Base-by-base conservation (phyloP, 305 asterid genomes). In the Rubia balearica region DNA sequence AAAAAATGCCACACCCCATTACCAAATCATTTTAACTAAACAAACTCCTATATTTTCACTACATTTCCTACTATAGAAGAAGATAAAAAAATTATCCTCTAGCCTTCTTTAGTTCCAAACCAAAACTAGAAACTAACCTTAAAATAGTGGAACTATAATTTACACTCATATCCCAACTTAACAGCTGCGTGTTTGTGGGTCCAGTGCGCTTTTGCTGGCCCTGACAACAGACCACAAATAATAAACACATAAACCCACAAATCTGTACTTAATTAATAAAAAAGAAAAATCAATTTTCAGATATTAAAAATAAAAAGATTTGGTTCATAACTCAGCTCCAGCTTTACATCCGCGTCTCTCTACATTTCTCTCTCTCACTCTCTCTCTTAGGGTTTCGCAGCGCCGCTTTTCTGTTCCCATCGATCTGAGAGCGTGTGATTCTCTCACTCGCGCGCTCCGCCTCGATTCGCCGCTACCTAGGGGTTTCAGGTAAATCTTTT, bases 311-410 rank as follows among this genome's bases (percentile, higher is more conserved):
- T 51, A 17, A 51, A 72, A 74, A 76, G 49, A 70, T 74, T 77
- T 74, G 55, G n/a, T 65, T 62, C 82, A 76, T 81, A 76, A 83
- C 77, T 82, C 82, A 72, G 72, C 66, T 78, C 78, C 84, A 68
- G 78, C 84, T 76, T 81, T 81, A 76, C 83, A 62, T 65, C 77
- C 83, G 77, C 82, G 80, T 75, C 85, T 71, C 78, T 14, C 13
- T 10, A 60, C 22, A 75, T 61, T 33, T 53, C 24, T 73, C 75
- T 67, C 68, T 21, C 71, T 49, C 7, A 41, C 42, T 61, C 85
- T 71, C 85, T 75, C 81, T 77, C 75, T 80, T 82, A 85, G 94
- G 93, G 96, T 84, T 89, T 85, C 77, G 69, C 61, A 73, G 83
- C 96, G 90, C 90, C 88, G 86, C 83, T 82, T 85, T 80, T 22